A percentile compares a stretch with the other conserved stretches of the same genome.
Evolutionary conservation across 768 basidiomycete genomes (phyloP).

Genomic region (Hygrocybe coccinea): DNA sequence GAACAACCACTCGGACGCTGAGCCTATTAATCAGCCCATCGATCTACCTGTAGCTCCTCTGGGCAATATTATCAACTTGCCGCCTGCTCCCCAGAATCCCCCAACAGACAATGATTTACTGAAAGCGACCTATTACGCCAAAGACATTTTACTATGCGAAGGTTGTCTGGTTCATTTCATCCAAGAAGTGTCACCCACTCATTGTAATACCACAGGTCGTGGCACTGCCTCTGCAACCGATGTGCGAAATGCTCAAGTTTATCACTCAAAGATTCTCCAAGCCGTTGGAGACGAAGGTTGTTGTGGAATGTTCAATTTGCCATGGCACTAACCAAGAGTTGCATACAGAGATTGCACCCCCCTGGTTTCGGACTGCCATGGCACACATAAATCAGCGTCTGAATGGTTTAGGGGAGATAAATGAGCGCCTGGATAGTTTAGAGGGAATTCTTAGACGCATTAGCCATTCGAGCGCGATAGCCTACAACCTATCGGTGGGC

Average conservation of each 20-base stretch:
- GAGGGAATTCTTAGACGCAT: not conserved
- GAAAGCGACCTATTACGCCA: not conserved
- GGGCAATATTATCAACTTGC: not conserved
- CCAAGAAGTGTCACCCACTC: not conserved
- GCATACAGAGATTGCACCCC: not conserved
- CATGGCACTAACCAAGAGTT: not conserved
- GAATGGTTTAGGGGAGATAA: too few relatives aligned
- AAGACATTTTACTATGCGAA: not conserved
- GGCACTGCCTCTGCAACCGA: not conserved
- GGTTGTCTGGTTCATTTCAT: not conserved
- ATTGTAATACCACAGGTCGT: not conserved
- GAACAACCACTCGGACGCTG: too few relatives aligned
- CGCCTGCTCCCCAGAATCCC: not conserved
- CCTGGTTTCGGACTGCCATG: not conserved
- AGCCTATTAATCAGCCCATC: too few relatives aligned
- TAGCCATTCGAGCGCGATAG: not conserved
- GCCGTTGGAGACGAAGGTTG: not conserved
- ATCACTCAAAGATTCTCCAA: too few relatives aligned
- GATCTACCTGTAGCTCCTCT: too few relatives aligned
- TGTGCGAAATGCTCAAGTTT: not conserved
- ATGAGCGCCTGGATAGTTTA: not conserved
- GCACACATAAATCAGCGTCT: too few relatives aligned
- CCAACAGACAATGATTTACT: not conserved
- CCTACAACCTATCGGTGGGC: not conserved
- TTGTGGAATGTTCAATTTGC: not conserved